Conservation (phyloP, 305 asterid genomes). For the Withania somnifera region DNA sequence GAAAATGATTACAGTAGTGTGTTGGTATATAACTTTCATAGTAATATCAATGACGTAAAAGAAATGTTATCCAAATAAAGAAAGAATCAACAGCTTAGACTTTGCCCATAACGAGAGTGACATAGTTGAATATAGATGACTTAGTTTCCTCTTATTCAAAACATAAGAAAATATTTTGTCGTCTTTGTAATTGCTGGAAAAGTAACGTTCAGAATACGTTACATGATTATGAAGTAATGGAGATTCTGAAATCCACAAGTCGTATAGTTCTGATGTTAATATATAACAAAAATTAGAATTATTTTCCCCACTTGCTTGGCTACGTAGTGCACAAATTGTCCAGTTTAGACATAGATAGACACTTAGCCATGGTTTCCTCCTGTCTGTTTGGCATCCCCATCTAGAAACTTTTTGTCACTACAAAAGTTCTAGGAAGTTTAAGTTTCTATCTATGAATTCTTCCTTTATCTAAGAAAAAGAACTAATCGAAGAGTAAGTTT, state of each 20-base stretch:
- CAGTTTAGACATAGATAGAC: neutral
- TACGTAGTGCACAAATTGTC: neutral
- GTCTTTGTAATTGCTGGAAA: neutral
- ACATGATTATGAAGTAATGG: neutral
- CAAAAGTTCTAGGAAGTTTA: no score
- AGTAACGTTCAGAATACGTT: neutral
- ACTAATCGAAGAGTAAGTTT: no score
- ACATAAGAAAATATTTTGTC: neutral
- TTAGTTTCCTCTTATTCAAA: neutral
- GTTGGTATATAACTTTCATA: neutral
- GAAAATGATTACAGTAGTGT: neutral
- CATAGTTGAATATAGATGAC: neutral
- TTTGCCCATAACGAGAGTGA: neutral
- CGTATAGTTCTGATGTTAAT: neutral
- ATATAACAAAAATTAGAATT: neutral
- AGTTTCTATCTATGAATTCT: no score
- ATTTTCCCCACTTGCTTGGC: neutral
- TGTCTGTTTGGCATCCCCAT: neutral
- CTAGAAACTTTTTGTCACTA: no score
- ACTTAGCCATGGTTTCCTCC: fast-evolving
- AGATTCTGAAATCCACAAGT: neutral
- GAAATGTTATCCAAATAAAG: neutral
- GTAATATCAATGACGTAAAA: neutral
- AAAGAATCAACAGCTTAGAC: neutral
- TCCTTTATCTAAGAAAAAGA: no score